phyloP scores from a whole-genome alignment of 441 rosid species.

The Flueggea neowawraea region DNA sequence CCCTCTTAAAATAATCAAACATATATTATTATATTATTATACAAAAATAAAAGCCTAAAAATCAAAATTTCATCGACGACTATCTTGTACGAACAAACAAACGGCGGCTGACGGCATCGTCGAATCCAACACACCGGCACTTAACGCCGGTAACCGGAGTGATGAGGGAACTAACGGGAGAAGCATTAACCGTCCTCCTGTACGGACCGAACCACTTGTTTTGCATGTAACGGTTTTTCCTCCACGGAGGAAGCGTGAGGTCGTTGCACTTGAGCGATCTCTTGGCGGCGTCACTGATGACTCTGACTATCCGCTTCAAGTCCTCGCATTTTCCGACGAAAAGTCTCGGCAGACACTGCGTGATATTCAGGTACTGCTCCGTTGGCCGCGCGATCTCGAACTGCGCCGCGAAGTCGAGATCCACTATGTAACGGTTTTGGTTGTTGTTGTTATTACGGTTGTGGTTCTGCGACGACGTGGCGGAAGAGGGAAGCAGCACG shows the following conservation, averaged over 20 bases:
- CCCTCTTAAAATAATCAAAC: background rate
- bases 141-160: constrained; percentile 26
- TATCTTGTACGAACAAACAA: constrained; percentile 46
- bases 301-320: constrained; percentile 51
- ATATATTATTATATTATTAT: too few relatives aligned
- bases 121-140: constrained; percentile 64
- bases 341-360: constrained; percentile 44
- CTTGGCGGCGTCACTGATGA: constrained; percentile 44
- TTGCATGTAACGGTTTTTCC: constrained; percentile 69
- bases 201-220: constrained; percentile 78
- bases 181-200: constrained; percentile 39
- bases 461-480: too few relatives aligned
- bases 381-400: constrained; percentile 87
- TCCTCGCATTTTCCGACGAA: constrained; percentile 54
- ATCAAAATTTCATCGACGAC: background rate
- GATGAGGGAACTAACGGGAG: constrained; percentile 14
- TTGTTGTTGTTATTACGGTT: constrained; percentile 14
- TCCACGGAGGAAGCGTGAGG: constrained; percentile 79
- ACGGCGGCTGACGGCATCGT: constrained; percentile 31
- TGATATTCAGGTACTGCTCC: constrained; percentile 34
- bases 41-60: too few relatives aligned
- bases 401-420: constrained; percentile 62
- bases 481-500: constrained; percentile 25
- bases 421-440: constrained; percentile 52
- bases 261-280: constrained; percentile 54